A percentile compares a stretch with the other conserved stretches of the same genome.
phyloP scores from a whole-genome alignment of 441 rosid genomes.

The Kokia cookei region DNA sequence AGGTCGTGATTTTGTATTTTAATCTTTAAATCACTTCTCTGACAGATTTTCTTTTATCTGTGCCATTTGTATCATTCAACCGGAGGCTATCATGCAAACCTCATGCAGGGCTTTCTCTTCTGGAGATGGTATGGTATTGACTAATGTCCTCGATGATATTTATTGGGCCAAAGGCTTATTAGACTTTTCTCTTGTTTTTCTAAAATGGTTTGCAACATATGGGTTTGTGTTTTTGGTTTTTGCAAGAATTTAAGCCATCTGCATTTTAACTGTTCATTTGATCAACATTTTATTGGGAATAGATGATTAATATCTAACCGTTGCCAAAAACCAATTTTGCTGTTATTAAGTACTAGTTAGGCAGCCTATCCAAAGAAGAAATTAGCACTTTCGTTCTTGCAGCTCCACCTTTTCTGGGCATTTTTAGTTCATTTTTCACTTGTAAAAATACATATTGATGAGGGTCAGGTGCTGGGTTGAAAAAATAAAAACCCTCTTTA shows the following conservation, averaged over 20 bases:
- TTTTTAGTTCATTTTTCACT: neutral
- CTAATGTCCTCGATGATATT: neutral
- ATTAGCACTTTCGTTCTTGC: neutral
- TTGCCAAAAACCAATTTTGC: neutral
- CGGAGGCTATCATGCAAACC: slow-evolving; percentile 30
- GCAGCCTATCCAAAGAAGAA: neutral
- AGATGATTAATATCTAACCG: neutral
- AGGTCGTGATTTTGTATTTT: neutral
- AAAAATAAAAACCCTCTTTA: neutral
- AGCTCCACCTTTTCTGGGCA: neutral
- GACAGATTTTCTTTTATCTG: slow-evolving; percentile 2
- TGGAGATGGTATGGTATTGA: slow-evolving; percentile 47
- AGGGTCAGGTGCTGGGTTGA: neutral
- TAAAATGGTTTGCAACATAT: neutral
- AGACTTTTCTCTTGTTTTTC: neutral
- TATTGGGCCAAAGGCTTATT: neutral
- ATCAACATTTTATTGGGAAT: neutral
- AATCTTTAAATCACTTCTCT: neutral
- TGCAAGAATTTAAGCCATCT: neutral
- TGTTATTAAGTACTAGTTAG: neutral
- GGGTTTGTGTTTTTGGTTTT: neutral
- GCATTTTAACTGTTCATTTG: neutral
- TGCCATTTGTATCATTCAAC: slow-evolving; percentile 21
- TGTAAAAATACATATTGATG: neutral
- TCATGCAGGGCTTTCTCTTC: slow-evolving; percentile 64